Base-by-base conservation (phyloP, 2,329 filamentous ascomycete genomes). In the Neobulgaria alba region DNA sequence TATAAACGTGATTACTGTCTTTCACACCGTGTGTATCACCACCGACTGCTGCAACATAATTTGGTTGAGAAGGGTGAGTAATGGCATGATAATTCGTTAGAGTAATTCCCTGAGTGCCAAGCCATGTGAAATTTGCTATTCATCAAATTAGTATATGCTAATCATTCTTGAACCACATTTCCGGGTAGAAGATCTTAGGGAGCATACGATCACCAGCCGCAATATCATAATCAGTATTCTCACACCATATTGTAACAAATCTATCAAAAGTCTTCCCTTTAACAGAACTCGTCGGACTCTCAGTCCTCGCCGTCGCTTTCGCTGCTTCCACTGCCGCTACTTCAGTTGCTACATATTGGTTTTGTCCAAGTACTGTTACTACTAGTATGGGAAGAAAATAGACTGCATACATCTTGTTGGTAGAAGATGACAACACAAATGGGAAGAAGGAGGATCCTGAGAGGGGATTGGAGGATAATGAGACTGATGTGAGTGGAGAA, bases 51-150 rank as follows among this genome's bases (percentile, higher is more conserved):
- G 82, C 77, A 38, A 79, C 71, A 60, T 89, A 90, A 67, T 89
- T 89, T 20, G 82, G 82, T 67, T 87, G 72, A 1, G 75, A 80
- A 1, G 82, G 81, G 55, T 87, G 82, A 1, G 81, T 84, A 37
- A 83, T 65, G 14, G 70, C 81, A 43, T 67, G 73, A 62, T 73
- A 72, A 53, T 75, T 73, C 38, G 66, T 69, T 18, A 85, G 67
- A 4, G 69, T 72, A 49, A 85, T 75, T 38, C 81, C 81, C 58
- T 75, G 67, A 38, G 63, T 63, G 9, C 77, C 75, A 5, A 82
- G 60, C 63, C 64, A 77, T 36, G 63, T 57, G 18, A 79, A 60
- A 57, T 75, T 76, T 56, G 50, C 51, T 54, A 19, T 67, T 77
- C 12, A 16, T 4, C 4, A 12, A 23, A 17, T 10, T 7, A 7